Evolutionary conservation across 2,329 filamentous ascomycete genomes (phyloP).

Genomic region (Pleomassaria siparia): DNA sequence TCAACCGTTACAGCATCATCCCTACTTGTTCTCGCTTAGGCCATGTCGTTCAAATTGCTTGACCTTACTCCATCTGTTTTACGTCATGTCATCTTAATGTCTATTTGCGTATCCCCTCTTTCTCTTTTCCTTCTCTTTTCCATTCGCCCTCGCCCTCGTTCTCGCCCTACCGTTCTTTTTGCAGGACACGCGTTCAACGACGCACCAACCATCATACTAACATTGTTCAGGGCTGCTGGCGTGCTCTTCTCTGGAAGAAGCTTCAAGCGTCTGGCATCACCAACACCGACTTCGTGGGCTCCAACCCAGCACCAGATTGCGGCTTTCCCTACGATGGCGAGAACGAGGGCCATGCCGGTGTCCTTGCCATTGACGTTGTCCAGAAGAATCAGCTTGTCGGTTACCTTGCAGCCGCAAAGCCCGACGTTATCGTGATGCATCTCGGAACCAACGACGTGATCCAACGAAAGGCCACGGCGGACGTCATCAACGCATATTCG

Average conservation of each 20-base stretch:
- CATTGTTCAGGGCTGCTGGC: slow-evolving; percentile 37
- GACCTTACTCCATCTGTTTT: background rate
- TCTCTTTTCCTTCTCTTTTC: background rate
- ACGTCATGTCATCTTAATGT: background rate
- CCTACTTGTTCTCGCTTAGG: background rate
- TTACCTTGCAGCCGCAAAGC: slow-evolving; percentile 44
- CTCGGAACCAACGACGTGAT: slow-evolving; percentile 49
- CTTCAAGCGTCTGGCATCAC: slow-evolving; percentile 24
- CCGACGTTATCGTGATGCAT: slow-evolving; percentile 52
- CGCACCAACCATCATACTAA: background rate
- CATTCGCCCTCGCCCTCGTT: too few relatives aligned
- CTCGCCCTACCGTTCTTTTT: too few relatives aligned
- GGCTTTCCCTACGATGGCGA: slow-evolving; percentile 46
- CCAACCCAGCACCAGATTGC: slow-evolving; percentile 37
- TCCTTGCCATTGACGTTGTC: slow-evolving; percentile 39
- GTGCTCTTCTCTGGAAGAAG: slow-evolving; percentile 34
- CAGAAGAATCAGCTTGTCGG: slow-evolving; percentile 41
- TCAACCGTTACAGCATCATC: background rate
- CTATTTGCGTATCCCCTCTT: background rate
- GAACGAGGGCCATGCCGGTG: slow-evolving; percentile 50
- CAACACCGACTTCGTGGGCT: slow-evolving; percentile 41
- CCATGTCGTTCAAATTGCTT: background rate
- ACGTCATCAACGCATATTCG: slow-evolving; percentile 43
- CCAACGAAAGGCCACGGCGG: slow-evolving; percentile 30
- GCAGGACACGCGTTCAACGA: too few relatives aligned